Evolutionary conservation across 75 land plant genomes (phyloP), one percentile per base, ranked within the genome.

Genomic region (Selaginella tamariscina): DNA sequence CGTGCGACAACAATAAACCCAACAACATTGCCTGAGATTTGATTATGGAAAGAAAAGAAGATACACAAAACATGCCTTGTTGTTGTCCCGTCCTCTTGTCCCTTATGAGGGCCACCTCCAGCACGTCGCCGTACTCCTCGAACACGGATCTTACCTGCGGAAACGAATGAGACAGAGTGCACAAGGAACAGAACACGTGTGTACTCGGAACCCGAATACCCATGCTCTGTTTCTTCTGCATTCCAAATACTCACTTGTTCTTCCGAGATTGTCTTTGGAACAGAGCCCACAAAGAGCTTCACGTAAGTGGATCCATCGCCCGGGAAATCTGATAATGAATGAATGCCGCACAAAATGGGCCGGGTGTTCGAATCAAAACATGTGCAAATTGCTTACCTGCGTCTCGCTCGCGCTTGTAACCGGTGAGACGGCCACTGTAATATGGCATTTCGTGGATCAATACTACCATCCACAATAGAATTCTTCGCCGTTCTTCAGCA

Each of bases 21-120:
- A 39, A 39, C 49, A 39, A 39, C n/a, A n/a, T n/a, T n/a, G n/a
- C n/a, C n/a, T n/a, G n/a, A 39, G 49, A 39, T 39, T 39, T 15
- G 49, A 39, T 39, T 39, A 39, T 39, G 49, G 49, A 15, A 39
- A 39, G 15, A 39, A 39, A 15, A 39, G 49, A 39, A 39, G 49
- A 39, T 39, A 60, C 65, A 27, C 5, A 24, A 20, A 24, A 67
- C 79, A 74, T 81, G 89, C 99, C 99, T 95, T 89, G 97, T 75
- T 87, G 99, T 69, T 83, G 83, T 1, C 99, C 97, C 9, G 99
- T 88, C 65, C 78, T 84, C 75, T 81, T 91, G 72, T 91, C 89
- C 72, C 86, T 91, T 66, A 91, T 84, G 24, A 95, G 60, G 32
- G 86, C 89, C 70, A 91, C 97, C 69, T 95, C 99, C 32, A 95